Base-by-base conservation (phyloP, 768 basidiomycete species). In the Chlorophyllum brunneum region DNA sequence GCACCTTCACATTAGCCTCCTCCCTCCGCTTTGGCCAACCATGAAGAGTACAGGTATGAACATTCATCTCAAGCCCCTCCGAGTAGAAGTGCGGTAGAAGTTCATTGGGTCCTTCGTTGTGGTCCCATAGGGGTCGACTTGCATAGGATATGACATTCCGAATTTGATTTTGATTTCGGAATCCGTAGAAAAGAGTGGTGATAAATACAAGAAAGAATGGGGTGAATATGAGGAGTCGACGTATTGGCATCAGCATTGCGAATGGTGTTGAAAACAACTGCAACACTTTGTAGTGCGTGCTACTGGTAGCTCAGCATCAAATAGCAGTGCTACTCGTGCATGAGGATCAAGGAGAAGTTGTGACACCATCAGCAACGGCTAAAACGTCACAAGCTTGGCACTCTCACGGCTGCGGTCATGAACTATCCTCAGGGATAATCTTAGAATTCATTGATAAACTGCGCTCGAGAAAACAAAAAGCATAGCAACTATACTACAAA, bases 91-190 rank as follows among this genome's bases (percentile, higher is more conserved):
- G 82, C 3, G 75, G 64, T 15, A 82, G 65, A n/a, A 78, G 54
- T 9, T 71, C 58, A 11, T 58, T 68, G 0, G 82, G 82, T 0
- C 75, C 81, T 20, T 73, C 70, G 23, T 72, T 73, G 5, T 61
- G 63, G 59, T 84, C 83, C 83, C 83, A 85, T 26, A 83, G 64
- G 8, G 81, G 81, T 18, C 81, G 68, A 2, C 81, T 80, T 4
- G 79, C 76, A 59, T 80, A 81, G 2, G 80, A 81, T 8, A 82
- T 58, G 8, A 71, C 62, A 59, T 81, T 80, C 56, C 66, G 71
- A 56, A 81, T 70, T 59, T 80, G 78, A 58, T 78, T 75, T 34
- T 71, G 73, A 62, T 75, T 72, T 48, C 73, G 70, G 5, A 65
- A 57, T 40, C 67, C 58, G 55, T 74, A 76, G 34, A 77, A 55